Evolutionary conservation across 2,329 filamentous ascomycete species (phyloP), one percentile per base, ranked within the genome.

Genomic region (Daldinia eschscholtzii): DNA sequence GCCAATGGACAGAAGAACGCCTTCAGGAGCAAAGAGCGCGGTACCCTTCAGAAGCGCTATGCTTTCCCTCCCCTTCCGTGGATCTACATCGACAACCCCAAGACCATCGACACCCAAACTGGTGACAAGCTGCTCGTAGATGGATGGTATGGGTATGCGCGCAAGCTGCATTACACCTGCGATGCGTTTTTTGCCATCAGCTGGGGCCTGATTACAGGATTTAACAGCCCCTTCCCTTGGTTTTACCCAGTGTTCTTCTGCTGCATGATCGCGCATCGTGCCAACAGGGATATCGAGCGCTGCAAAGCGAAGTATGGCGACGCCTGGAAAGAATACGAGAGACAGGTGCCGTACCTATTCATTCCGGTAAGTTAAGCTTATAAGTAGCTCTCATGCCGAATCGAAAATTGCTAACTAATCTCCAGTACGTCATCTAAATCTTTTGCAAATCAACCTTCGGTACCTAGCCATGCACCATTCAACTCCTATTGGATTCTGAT

Each of bases 1-100:
- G 91, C 89, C 81, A 97, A 97, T 83, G 93, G 89, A 77, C 94
- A 97, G 82, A 97, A 97, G 88, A 97, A 97, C 83, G 90, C 92
- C 71, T 97, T 95, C 88, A 90, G 94, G 62, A 88, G 91, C 72
- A 86, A 89, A 81, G 93, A 97, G 82, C 89, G 91, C 68, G 93
- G 93, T 68, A 90, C 89, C 44, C 78, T 87, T 59, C 81, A 91
- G 59, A 84, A 89, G 79, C 92, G 94, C 75, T 92, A 91, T 75
- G 91, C 93, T 2, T 97, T 97, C 83, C 94, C 94, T 4, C 92
- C 95, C 80, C 87, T 97, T n/a, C 93, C 93, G 6, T 98, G 93
- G 91, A 92, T 92, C 80, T 91, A 90, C 4, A 81, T 97, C 67
- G 82, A 93, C 74, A 94, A 97, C 81, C 93, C 94, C 52, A 90